Percentiles rank a stretch among this genome's conserved stretches.
These are phyloP conservation scores for Coelastrella sp. DNA, from an alignment of 139 green algal genomes.

Conservation along the genomic window DNA sequence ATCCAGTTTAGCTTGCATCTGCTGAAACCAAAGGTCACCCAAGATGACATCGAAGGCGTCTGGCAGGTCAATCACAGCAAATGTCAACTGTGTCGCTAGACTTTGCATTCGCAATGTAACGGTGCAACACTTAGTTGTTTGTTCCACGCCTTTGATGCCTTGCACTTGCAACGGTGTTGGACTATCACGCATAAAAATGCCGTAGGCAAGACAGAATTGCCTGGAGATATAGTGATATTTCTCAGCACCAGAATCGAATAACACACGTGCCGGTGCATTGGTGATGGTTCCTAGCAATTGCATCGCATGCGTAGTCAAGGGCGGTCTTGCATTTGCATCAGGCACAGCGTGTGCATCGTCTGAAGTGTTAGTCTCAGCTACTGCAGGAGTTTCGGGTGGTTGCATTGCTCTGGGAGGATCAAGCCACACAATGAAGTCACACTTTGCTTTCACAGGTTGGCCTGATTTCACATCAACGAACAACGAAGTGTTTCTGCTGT, in stretches of 20 bases:
- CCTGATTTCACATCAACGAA: neutral
- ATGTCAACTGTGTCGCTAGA: neutral
- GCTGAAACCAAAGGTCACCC: neutral
- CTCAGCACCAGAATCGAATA: conserved; percentile 28
- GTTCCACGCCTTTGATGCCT: neutral
- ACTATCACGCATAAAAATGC: neutral
- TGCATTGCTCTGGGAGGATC: no score
- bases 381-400: no score
- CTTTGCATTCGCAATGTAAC: neutral
- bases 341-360: no score
- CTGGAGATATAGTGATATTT: conserved; percentile 1
- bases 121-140: neutral
- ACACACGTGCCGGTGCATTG: neutral
- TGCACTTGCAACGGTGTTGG: neutral
- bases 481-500: neutral
- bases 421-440: neutral
- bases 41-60: conserved; percentile 32
- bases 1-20: neutral
- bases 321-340: no score
- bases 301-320: conserved; percentile 8
- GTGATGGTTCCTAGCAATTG: neutral
- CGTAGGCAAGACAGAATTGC: neutral
- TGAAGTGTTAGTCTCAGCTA: no score
- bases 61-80: conserved; percentile 20
- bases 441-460: neutral